phyloP scores from a whole-genome alignment of 23 red algal genomes.

The Gracilaria gracilis region DNA sequence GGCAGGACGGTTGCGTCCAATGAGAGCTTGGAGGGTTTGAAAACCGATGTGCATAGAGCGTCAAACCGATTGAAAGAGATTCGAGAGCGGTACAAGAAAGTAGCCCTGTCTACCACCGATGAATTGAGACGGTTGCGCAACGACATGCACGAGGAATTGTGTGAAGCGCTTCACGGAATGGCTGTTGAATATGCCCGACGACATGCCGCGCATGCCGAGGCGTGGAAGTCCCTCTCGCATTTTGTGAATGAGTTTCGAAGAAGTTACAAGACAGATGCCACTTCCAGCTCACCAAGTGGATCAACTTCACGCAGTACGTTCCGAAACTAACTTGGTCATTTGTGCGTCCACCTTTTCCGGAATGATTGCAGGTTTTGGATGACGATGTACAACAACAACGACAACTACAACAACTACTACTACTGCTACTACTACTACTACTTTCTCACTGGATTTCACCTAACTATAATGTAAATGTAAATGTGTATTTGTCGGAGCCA shows the following conservation, averaged over 20 bases:
- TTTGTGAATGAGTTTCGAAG: conserved; percentile 26
- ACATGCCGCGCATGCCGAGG: conserved; percentile 24
- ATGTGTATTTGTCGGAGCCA: background rate
- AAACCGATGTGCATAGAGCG: conserved; percentile 34
- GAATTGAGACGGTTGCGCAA: conserved; percentile 64
- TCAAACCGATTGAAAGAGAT: conserved; percentile 45
- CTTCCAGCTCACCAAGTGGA: conserved; percentile 13
- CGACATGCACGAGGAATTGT: conserved; percentile 76
- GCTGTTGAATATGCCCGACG: conserved; percentile 15
- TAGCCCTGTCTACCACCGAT: conserved; percentile 65
- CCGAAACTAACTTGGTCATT: background rate
- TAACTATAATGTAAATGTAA: background rate
- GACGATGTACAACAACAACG: background rate
- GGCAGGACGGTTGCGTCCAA: background rate
- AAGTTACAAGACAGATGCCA: background rate
- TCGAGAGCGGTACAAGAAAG: conserved; percentile 49
- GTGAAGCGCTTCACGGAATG: conserved; percentile 25
- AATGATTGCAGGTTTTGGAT: background rate
- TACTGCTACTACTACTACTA: too few species aligned
- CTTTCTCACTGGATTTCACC: background rate
- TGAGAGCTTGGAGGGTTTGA: conserved; percentile 56
- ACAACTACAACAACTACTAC: too few species aligned
- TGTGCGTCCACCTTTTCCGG: background rate
- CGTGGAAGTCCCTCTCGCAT: conserved; percentile 3
- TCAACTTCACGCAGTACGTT: conserved; percentile 1